These are phyloP conservation scores for Insectozyma bohioensis DNA, from an alignment of 1,139 yeast species.

Conservation along the genomic window DNA sequence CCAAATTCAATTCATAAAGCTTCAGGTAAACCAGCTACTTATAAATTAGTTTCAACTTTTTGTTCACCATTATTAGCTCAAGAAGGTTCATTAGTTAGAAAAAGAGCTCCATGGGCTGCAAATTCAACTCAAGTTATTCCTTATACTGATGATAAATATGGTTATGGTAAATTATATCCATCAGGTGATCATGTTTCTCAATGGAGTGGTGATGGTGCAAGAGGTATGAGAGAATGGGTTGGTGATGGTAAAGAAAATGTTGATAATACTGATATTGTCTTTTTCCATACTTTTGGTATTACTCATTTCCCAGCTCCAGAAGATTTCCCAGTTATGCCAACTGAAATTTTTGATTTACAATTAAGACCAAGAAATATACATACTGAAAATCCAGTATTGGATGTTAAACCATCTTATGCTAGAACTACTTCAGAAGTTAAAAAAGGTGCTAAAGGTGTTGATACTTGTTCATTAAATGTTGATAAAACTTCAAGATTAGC, in stretches of 20 bases:
- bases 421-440: conserved; percentile 62
- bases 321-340: conserved; percentile 89
- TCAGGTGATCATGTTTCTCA: conserved; percentile 81
- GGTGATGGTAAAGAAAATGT: conserved; percentile 63
- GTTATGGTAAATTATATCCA: conserved; percentile 65
- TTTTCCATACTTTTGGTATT: conserved; percentile 81
- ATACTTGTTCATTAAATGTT: conserved; percentile 36
- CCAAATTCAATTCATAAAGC: conserved; percentile 64
- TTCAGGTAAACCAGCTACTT: conserved; percentile 74
- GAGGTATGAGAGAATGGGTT: conserved; percentile 73
- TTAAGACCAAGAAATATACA: conserved; percentile 80
- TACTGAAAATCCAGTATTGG: conserved; percentile 73
- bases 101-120: conserved; percentile 82
- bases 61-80: conserved; percentile 72
- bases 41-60: conserved; percentile 76
- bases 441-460: conserved; percentile 32
- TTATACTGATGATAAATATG: conserved; percentile 52
- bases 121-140: conserved; percentile 69
- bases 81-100: conserved; percentile 70
- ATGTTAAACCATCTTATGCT: conserved; percentile 68
- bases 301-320: conserved; percentile 88
- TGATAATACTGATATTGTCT: conserved; percentile 67
- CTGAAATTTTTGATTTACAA: conserved; percentile 73
- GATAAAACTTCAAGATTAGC: conserved; percentile 46
- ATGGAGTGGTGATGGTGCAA: conserved; percentile 71